Percentiles rank a stretch among this genome's conserved stretches.
Evolutionary conservation across 2,329 filamentous ascomycete genomes (phyloP).

Genomic region (Cyphellophora europaea): DNA sequence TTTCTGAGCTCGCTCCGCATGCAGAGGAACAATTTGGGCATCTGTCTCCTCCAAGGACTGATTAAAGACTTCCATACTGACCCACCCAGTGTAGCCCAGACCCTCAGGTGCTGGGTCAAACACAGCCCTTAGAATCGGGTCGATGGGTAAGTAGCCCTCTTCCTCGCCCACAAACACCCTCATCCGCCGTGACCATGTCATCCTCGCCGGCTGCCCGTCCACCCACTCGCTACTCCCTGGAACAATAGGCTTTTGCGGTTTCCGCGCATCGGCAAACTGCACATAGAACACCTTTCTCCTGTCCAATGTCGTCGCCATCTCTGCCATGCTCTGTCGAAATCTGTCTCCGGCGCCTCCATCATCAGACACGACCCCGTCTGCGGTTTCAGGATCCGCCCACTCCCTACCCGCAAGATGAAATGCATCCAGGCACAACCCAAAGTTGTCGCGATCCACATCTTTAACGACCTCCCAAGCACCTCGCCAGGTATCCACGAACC

Average conservation of each 20-base stretch:
- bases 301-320: slow-evolving; percentile 47
- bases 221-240: slow-evolving; percentile 50
- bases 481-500: slow-evolving; percentile 62
- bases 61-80: slow-evolving; percentile 10
- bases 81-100: slow-evolving; percentile 3
- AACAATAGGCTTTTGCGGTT: slow-evolving; percentile 48
- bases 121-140: too few relatives aligned
- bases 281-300: slow-evolving; percentile 62
- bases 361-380: slow-evolving; percentile 41
- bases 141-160: not conserved
- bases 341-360: slow-evolving; percentile 45
- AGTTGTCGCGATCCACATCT: slow-evolving; percentile 58
- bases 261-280: slow-evolving; percentile 66
- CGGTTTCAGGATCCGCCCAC: slow-evolving; percentile 56
- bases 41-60: slow-evolving; percentile 3
- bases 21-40: not conserved
- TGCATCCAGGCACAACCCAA: slow-evolving; percentile 67
- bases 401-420: slow-evolving; percentile 67
- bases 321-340: slow-evolving; percentile 41
- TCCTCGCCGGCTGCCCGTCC: slow-evolving; percentile 49
- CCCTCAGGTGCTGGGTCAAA: slow-evolving; percentile 1
- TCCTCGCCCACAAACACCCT: slow-evolving; percentile 59
- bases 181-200: slow-evolving; percentile 76
- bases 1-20: not conserved
- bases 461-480: slow-evolving; percentile 58